Base-by-base conservation (phyloP, 768 basidiomycete species). In the Tephrocybe sp. region DNA sequence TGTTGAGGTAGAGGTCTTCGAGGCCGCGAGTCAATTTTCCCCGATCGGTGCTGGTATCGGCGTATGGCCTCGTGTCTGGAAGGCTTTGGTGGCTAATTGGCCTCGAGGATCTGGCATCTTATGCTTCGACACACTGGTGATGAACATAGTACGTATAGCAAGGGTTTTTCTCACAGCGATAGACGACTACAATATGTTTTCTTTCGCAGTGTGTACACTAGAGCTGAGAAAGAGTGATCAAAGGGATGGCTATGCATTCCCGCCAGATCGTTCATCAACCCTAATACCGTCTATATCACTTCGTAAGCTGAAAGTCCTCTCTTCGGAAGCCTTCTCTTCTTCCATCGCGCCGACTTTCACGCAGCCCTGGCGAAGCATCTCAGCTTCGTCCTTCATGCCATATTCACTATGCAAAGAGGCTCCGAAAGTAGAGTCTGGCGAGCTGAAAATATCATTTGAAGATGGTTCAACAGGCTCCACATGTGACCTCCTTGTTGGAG, bases 311-410 rank as follows among this genome's bases (percentile, higher is more conserved):
- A 11, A 18, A 24, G 16, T 24, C 15, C 13, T 55, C 52, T n/a
- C n/a, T n/a, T 49, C 49, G 62, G 59, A 19, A 53, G 58, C 21
- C 47, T 66, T 34, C 54, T 62, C 21, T 49, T 62, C n/a, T 66
- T 82, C 50, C 80, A 80, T 57, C 74, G 80, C 12, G 71, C 77
- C 2, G 73, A 77, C 44, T 74, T 82, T 33, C 77, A 80, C 25
- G 56, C 64, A 19, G 69, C 69, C 13, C 61, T 83, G 16, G 59
- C 81, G 11, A 62, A 68, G 3, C 62, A 72, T 45, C 54, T 82
- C n/a, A n/a, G n/a, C n/a, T n/a, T 56, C 64, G 1, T 50, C n/a
- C 69, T 1, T 61, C 60, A 0, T 68, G 63, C 53, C 65, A 60
- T 13, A 64, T 65, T 5, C 66, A 73, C 43, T 69, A 71, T 4